Conservation (phyloP, 352 stramenopile species). For the Globisporangium barbulae region DNA sequence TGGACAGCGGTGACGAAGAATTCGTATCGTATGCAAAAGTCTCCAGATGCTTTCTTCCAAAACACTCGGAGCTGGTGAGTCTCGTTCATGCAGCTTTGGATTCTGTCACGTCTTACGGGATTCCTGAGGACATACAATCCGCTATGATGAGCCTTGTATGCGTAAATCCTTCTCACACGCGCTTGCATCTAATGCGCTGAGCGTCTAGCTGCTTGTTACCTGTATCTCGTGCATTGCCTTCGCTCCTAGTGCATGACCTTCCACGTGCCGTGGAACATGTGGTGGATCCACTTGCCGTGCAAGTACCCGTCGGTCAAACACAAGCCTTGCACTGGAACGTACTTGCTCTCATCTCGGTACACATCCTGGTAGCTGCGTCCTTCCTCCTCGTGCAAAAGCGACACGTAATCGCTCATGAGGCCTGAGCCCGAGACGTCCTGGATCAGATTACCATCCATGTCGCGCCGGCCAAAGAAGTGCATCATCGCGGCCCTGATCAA, state of each 20-base stretch:
- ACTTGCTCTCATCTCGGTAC: constrained; percentile 3
- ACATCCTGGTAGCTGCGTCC: constrained; percentile 7
- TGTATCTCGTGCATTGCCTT: too few species aligned
- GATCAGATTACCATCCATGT: constrained; percentile 16
- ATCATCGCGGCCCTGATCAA: constrained; percentile 8
- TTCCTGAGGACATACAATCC: too few species aligned
- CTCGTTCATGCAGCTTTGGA: too few species aligned
- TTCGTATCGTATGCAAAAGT: too few species aligned
- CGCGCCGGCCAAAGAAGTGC: constrained; percentile 16
- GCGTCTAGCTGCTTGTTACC: too few species aligned
- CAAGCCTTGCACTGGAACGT: constrained; percentile 2
- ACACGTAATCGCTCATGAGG: constrained; percentile 19
- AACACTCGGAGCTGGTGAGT: too few species aligned
- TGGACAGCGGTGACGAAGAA: too few species aligned
- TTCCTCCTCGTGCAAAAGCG: constrained; percentile 16
- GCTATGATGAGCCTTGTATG: too few species aligned
- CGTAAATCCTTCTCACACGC: too few species aligned
- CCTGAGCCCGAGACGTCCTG: constrained; percentile 20
- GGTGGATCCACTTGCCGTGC: constrained; percentile 8
- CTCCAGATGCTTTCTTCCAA: too few species aligned
- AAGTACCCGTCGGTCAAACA: constrained; percentile 9
- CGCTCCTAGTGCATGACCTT: background rate
- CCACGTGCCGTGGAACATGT: constrained; percentile 3
- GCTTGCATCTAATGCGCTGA: too few species aligned
- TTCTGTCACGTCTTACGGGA: too few species aligned